These are phyloP conservation scores for Xylaria multiplex DNA, from an alignment of 2,329 filamentous ascomycete genomes.

Conservation along the genomic window DNA sequence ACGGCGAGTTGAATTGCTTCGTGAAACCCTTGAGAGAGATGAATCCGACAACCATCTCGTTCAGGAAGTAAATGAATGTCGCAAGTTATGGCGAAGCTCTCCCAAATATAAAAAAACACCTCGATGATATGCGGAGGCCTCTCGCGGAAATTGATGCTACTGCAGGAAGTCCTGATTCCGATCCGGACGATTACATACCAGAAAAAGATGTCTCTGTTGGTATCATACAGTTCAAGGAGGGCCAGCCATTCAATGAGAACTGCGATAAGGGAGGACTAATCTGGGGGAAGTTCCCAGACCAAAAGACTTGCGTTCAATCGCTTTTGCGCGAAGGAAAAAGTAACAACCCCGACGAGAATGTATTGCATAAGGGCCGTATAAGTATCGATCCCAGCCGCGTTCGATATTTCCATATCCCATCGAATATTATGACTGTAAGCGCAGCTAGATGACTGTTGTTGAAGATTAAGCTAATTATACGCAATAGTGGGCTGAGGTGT, in stretches of 20 bases:
- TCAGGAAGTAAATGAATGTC: slow-evolving; percentile 1
- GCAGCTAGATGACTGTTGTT: neutral
- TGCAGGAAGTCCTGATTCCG: too few species aligned
- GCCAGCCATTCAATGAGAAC: neutral
- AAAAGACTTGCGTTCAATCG: slow-evolving; percentile 33
- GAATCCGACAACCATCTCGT: neutral
- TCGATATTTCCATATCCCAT: slow-evolving; percentile 16
- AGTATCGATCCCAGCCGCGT: neutral
- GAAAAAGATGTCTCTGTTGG: slow-evolving; percentile 4
- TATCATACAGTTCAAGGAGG: slow-evolving; percentile 3
- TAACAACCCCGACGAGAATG: neutral
- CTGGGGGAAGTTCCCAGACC: slow-evolving; percentile 38
- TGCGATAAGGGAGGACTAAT: neutral
- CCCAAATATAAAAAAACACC: too few species aligned
- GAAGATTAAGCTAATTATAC: neutral
- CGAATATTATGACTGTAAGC: slow-evolving; percentile 35
- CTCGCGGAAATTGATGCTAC: too few species aligned
- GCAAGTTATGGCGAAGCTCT: neutral
- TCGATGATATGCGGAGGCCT: too few species aligned
- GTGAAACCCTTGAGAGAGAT: neutral
- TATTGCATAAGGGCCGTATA: slow-evolving; percentile 14
- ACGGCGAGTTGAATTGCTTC: neutral
- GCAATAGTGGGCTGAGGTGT: slow-evolving; percentile 45
- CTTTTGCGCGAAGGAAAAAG: slow-evolving; percentile 22
- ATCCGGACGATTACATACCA: neutral